Evolutionary conservation across 2,329 filamentous ascomycete species (phyloP).

Genomic region (Lachnellula hyalina): DNA sequence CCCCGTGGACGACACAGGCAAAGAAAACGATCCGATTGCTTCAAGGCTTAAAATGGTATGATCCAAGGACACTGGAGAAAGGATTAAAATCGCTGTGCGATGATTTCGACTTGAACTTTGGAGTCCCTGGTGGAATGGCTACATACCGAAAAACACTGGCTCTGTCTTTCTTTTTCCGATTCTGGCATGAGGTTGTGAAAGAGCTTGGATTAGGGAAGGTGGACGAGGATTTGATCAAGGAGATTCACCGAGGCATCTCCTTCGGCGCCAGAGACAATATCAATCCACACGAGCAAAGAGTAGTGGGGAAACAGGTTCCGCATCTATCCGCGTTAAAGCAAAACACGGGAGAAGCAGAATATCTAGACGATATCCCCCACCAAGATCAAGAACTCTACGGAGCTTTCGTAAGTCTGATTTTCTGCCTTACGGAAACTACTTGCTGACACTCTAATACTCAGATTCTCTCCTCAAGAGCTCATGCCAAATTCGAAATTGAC

Average conservation of each 20-base stretch:
- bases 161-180: conserved; percentile 92
- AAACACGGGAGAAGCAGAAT: conserved; percentile 88
- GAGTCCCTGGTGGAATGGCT: conserved; percentile 95
- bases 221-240: conserved; percentile 71
- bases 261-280: conserved; percentile 74
- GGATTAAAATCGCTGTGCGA: conserved; percentile 80
- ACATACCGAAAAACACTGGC: conserved; percentile 90
- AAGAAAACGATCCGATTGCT: conserved; percentile 72
- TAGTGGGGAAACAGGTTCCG: conserved; percentile 78
- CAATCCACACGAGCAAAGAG: conserved; percentile 71
- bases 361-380: conserved; percentile 89
- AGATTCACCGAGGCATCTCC: conserved; percentile 82
- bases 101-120: conserved; percentile 84
- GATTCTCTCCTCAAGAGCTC: conserved; percentile 81
- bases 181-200: conserved; percentile 82
- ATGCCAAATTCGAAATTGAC: conserved; percentile 80
- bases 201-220: conserved; percentile 48
- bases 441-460: too few relatives aligned
- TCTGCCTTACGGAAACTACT: too few relatives aligned
- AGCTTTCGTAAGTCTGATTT: conserved; percentile 45
- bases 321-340: conserved; percentile 93
- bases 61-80: conserved; percentile 79
- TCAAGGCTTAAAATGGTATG: conserved; percentile 70
- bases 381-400: conserved; percentile 86
- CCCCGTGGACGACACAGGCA: conserved; percentile 81